Base-by-base conservation (phyloP, 345 rosid genomes). In the Rhodamnia argentea region DNA sequence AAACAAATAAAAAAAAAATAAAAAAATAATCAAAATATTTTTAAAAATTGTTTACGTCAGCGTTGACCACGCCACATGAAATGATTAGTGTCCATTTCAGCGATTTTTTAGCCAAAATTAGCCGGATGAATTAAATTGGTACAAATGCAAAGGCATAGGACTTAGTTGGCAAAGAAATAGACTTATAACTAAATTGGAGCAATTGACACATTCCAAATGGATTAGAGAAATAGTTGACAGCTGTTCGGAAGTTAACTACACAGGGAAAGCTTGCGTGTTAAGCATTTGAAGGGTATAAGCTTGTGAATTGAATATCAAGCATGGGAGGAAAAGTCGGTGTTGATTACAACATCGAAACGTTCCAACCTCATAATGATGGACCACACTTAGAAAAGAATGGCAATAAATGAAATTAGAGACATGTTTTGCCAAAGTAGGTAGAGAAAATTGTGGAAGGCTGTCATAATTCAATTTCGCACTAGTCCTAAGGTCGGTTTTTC, bases 41-140 rank as follows among this genome's bases (percentile, higher is more conserved):
- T 50, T 50, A 50, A 50, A 50, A 51, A 51, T 51, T 51, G 4
- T 12, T 9, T 4, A 51, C 13, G 4, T 11, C 1, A 51, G 4
- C 4, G 1, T 4, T 1, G 4, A 51, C 0, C 14, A 3, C 1
- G 4, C 52, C 52, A 51, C 4, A 3, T 51, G 3, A 50, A 12
- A 51, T 2, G 4, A 51, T 1, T 0, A 0, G 1, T 3, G 1
- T 11, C 4, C 4, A 51, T 51, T 13, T 51, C 4, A 11, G 52
- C 4, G 2, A 50, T 50, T 51, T 51, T 51, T 51, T 2, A 1
- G 3, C 2, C 12, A 12, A 51, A 51, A 51, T 51, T 11, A 4
- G 14, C 4, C 14, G 3, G 14, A 51, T 51, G 1, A 12, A 11
- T 50, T 10, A 11, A 50, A 50, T 11, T 50, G 13, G 13, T 4